Evolutionary conservation across 768 basidiomycete species (phyloP).

Genomic region (Lanmaoa pseudosensibilis): DNA sequence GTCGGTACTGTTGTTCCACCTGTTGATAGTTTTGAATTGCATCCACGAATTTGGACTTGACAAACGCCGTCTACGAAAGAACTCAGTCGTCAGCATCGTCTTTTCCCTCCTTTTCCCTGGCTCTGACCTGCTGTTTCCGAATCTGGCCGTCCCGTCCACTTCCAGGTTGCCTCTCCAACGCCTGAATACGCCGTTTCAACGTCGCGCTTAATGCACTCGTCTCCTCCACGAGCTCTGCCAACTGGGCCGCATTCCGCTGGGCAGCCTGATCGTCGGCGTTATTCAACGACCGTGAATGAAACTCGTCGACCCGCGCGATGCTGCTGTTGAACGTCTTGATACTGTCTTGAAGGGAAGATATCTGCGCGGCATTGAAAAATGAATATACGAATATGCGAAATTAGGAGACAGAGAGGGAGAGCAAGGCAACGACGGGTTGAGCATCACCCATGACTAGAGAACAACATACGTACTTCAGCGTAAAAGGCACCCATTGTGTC

Average conservation of each 20-base stretch:
- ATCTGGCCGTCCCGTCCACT: slow-evolving; percentile 66
- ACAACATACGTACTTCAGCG: slow-evolving; percentile 54
- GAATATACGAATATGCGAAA: neutral
- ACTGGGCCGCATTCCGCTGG: slow-evolving; percentile 57
- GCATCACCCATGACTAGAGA: neutral
- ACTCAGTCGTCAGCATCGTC: slow-evolving; percentile 19
- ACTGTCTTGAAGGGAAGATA: slow-evolving; percentile 72
- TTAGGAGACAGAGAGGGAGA: neutral
- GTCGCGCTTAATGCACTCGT: slow-evolving; percentile 69
- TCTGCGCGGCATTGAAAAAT: slow-evolving; percentile 41
- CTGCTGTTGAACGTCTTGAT: slow-evolving; percentile 69
- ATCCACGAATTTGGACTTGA: slow-evolving; percentile 80
- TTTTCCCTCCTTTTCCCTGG: no score
- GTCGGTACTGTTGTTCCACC: slow-evolving; percentile 77
- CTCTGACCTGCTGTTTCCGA: slow-evolving; percentile 70
- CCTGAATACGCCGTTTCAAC: slow-evolving; percentile 72
- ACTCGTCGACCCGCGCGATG: slow-evolving; percentile 64
- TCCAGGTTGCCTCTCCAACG: slow-evolving; percentile 66
- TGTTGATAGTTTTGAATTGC: slow-evolving; percentile 83
- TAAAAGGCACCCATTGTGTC: slow-evolving; percentile 74
- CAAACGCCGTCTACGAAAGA: slow-evolving; percentile 49
- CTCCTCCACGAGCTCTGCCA: slow-evolving; percentile 69
- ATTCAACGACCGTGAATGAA: slow-evolving; percentile 74
- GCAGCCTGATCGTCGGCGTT: slow-evolving; percentile 70
- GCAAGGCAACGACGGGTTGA: neutral